These are phyloP conservation scores for Stemphylium lycopersici DNA, from an alignment of 2,329 filamentous ascomycete species.

Conservation along the genomic window DNA sequence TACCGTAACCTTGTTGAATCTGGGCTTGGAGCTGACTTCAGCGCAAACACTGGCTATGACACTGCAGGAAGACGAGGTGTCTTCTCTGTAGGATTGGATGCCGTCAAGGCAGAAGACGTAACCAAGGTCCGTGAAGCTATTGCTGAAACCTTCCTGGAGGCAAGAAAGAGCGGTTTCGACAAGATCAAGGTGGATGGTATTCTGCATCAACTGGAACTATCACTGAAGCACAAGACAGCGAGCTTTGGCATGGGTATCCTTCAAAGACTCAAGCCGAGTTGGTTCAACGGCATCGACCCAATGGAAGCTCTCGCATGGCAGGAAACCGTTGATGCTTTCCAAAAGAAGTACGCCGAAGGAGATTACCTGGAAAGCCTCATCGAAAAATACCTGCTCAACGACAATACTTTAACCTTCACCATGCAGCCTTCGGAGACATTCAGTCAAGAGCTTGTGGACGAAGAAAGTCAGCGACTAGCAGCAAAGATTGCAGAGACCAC, in stretches of 20 bases:
- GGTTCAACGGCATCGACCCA: constrained; percentile 95
- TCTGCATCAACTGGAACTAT: constrained; percentile 91
- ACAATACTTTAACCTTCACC: constrained; percentile 87
- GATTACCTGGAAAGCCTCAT: constrained; percentile 84
- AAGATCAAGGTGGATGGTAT: constrained; percentile 90
- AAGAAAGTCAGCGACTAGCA: constrained; percentile 77
- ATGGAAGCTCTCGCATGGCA: constrained; percentile 93
- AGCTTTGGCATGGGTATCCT: constrained; percentile 92
- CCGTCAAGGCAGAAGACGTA: constrained; percentile 82
- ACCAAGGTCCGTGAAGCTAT: constrained; percentile 77
- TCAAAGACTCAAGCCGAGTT: constrained; percentile 85
- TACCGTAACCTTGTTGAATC: constrained; percentile 89
- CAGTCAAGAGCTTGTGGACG: constrained; percentile 72
- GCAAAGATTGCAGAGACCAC: constrained; percentile 74
- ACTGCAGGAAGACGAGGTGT: constrained; percentile 76
- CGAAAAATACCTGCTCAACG: constrained; percentile 88
- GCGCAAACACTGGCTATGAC: constrained; percentile 92
- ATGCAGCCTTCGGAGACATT: constrained; percentile 87
- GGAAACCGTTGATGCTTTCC: constrained; percentile 82
- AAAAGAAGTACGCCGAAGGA: constrained; percentile 73
- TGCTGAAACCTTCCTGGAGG: constrained; percentile 72
- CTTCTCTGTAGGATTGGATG: constrained; percentile 89
- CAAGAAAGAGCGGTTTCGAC: constrained; percentile 79
- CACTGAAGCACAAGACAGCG: constrained; percentile 93
- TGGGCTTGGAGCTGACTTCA: constrained; percentile 90